Evolutionary conservation across 2,329 filamentous ascomycete genomes (phyloP), one percentile per base, ranked within the genome.

Genomic region (Penicillium brevicompactum): DNA sequence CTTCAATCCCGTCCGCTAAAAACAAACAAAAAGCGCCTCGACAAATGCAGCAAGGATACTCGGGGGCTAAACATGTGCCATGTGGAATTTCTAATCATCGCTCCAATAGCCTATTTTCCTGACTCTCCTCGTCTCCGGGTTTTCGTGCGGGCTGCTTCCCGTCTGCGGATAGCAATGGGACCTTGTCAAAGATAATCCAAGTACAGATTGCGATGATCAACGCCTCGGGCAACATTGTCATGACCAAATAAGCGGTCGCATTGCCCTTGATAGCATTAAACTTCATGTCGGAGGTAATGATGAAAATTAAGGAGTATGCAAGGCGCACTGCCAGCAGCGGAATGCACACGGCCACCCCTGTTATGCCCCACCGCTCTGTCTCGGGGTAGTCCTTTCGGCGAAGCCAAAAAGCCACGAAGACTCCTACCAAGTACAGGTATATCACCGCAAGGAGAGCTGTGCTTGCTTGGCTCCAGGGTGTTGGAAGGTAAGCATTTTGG

Each of bases 241-340:
- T 58, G 5, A 55, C 16, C 10, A 62, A 43, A 50, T 58, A 60
- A 9, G 52, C 48, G 6, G 55, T 56, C n/a, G 52, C 18, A 42
- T 56, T 40, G 3, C 55, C 57, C 48, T 55, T 62, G 32, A 60
- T 57, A 9, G 59, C 50, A 43, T 60, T 60, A 42, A 49, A 55
- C 5, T 46, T 47, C 57, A 62, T 57, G 32, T 62, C 34, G 5
- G 50, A 46, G 2, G 55, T 56, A 11, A 53, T 60, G 11, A 58
- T 51, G 42, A 60, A 60, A 9, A 56, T 41, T 7, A 60, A 41
- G 0, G 53, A 60, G 37, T 59, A 60, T 21, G 47, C 34, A 34
- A 61, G 31, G 2, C 57, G 59, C 16, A 61, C 52, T 11, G 53
- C 54, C 24, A 59, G 34, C 7, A 59, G 13, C 14, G 51, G 57